Conservation (phyloP, 2,329 filamentous ascomycete species). For the Nakataea oryzae region DNA sequence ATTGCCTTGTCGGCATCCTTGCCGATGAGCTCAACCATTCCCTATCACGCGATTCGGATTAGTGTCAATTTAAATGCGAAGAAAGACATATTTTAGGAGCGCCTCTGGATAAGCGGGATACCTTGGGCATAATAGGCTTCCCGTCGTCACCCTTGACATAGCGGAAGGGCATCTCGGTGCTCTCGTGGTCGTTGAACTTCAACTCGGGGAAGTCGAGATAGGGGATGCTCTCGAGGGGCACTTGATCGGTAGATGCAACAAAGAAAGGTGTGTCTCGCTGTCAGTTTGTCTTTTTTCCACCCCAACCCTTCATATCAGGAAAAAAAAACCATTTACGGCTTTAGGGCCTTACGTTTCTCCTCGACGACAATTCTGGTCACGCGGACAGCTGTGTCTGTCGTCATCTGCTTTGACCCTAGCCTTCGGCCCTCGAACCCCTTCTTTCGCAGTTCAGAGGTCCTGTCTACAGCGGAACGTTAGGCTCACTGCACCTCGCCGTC, state of each 20-base stretch:
- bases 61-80: not conserved
- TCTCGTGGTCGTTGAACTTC: slow-evolving; percentile 82
- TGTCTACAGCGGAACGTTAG: slow-evolving; percentile 43
- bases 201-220: slow-evolving; percentile 87
- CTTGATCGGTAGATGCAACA: slow-evolving; percentile 30
- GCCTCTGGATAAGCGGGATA: slow-evolving; percentile 24
- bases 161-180: slow-evolving; percentile 94
- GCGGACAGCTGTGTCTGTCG: slow-evolving; percentile 90
- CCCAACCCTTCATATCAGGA: not conserved
- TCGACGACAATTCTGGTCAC: slow-evolving; percentile 86
- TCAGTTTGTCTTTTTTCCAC: not conserved
- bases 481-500: not conserved
- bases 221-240: slow-evolving; percentile 64
- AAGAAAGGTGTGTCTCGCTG: not conserved
- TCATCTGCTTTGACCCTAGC: slow-evolving; percentile 92
- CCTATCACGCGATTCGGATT: slow-evolving; percentile 37
- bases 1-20: slow-evolving; percentile 90
- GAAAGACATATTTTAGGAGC: not conserved
- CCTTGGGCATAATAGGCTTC: slow-evolving; percentile 83
- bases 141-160: slow-evolving; percentile 72
- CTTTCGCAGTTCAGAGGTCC: slow-evolving; percentile 88
- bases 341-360: slow-evolving; percentile 55
- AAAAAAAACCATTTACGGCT: not conserved
- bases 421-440: slow-evolving; percentile 86
- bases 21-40: slow-evolving; percentile 89